Percentiles rank a stretch among this genome's conserved stretches.
Conservation (phyloP, 2,329 filamentous ascomycete genomes). For the Colletotrichum endophyticum region DNA sequence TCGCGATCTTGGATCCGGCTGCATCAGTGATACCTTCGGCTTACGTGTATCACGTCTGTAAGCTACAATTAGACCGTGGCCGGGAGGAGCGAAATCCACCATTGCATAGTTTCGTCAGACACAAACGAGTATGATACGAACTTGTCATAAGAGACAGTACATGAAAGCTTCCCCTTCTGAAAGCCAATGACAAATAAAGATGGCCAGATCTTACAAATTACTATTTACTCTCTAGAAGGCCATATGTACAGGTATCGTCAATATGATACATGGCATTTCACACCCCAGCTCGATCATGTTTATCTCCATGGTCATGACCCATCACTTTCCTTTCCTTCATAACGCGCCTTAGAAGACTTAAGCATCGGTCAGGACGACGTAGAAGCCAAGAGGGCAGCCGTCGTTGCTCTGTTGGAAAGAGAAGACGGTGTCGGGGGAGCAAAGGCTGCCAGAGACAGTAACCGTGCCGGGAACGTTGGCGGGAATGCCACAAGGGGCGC, state of each 20-base stretch:
- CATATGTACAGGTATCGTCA: not conserved
- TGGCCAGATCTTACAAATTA: not conserved
- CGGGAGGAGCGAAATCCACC: not conserved
- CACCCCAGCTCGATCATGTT: not conserved
- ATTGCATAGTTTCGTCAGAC: not conserved
- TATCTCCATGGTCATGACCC: not conserved
- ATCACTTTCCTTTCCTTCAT: not conserved
- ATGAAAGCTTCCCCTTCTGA: fast-evolving
- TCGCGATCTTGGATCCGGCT: not conserved
- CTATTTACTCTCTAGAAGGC: not conserved
- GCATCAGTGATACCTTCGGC: not conserved
- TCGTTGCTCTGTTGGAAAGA: conserved; percentile 2
- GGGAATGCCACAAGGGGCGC: conserved; percentile 13
- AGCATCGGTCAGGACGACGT: conserved; percentile 8
- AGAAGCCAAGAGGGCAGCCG: conserved; percentile 7
- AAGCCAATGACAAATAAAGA: not conserved
- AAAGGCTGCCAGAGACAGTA: conserved; percentile 10
- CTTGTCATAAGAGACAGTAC: not conserved
- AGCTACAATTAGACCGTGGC: not conserved
- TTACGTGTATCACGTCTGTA: not conserved
- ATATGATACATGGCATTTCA: not conserved
- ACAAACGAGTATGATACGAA: not conserved
- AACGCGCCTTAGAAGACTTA: not conserved
- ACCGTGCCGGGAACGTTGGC: not conserved
- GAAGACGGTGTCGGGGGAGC: conserved; percentile 8